Evolutionary conservation across 1,284 basidiomycete genomes (phyloP), one percentile per base, ranked within the genome.

Genomic region (Wolfiporia cocos): DNA sequence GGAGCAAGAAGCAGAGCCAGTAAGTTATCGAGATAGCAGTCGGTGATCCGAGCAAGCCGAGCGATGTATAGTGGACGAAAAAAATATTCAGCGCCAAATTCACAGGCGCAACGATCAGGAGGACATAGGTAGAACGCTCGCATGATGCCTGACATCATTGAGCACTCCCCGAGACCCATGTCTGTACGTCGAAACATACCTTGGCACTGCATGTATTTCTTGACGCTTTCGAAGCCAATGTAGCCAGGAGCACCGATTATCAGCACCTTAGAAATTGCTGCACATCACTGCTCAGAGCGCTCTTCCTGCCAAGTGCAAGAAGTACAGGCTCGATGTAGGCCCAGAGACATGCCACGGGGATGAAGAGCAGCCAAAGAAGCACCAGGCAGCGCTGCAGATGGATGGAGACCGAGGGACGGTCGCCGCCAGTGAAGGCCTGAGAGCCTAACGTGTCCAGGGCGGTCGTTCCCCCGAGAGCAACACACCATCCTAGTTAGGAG

Each of bases 171-270:
- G 26, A 28, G 9, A 14, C 26, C 9, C 26, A 28, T 28, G 26
- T 9, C 26, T 28, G 26, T 9, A 14, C 26, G 14, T 9, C 9
- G 14, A 28, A 14, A 52, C 68, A 47, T 49, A 81, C 84, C 84
- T 68, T 87, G 84, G 44, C 84, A 85, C 57, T 87, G 84, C 18
- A 87, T 57, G 59, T 86, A 87, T 61, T 85, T 87, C 60, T 86
- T 87, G 50, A 86, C 63, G 41, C 75, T 79, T 58, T 87, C 85
- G 46, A 87, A 88, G 6, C 75, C 81, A 47, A 87, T 76, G 54
- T 85, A 86, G 5, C 74, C 84, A 1, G 86, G 84, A 0, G 77
- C 81, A 1, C 78, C 83, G 30, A 78, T 42, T 37, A 78, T 69
- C 37, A 88, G 62, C 19, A 86, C 56, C 83, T 73, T 49, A 86